phyloP scores from a whole-genome alignment of 2,329 filamentous ascomycete species.

The Dactylonectria estremocensis region DNA sequence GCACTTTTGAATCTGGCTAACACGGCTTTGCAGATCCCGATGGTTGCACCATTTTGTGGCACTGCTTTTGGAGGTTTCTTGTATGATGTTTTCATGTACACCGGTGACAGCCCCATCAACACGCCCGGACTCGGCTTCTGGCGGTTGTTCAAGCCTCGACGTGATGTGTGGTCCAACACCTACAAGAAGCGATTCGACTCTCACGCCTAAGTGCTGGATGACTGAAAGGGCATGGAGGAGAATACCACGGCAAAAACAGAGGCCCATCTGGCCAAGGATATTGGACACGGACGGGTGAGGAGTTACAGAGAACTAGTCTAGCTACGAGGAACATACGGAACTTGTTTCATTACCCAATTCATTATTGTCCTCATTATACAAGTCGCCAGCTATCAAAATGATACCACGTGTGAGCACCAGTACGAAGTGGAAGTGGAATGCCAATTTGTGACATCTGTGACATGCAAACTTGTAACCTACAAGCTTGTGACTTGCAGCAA shows the following conservation, averaged over 20 bases:
- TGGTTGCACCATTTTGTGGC: constrained; percentile 79
- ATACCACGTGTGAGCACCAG: no score
- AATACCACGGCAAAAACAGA: constrained; percentile 19
- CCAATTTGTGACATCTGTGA: no score
- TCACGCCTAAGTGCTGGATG: constrained; percentile 34
- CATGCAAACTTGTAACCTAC: no score
- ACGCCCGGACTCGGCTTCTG: constrained; percentile 76
- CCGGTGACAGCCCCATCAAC: constrained; percentile 79
- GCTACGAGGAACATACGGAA: neutral
- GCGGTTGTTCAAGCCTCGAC: constrained; percentile 58
- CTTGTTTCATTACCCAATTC: neutral
- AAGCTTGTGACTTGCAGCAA: no score
- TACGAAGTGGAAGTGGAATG: no score
- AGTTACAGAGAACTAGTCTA: neutral
- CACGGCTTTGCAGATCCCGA: constrained; percentile 69
- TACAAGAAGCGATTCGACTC: constrained; percentile 43
- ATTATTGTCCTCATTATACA: no score
- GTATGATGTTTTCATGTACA: constrained; percentile 79
- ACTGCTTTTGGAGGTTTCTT: constrained; percentile 75
- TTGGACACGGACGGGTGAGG: neutral
- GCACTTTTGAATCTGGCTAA: constrained; percentile 12
- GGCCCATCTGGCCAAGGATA: neutral
- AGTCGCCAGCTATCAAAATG: no score
- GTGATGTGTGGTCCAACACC: constrained; percentile 57
- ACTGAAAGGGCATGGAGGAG: neutral